Conservation (phyloP, 257 asterid genomes). For the Haberlea rhodopensis region DNA sequence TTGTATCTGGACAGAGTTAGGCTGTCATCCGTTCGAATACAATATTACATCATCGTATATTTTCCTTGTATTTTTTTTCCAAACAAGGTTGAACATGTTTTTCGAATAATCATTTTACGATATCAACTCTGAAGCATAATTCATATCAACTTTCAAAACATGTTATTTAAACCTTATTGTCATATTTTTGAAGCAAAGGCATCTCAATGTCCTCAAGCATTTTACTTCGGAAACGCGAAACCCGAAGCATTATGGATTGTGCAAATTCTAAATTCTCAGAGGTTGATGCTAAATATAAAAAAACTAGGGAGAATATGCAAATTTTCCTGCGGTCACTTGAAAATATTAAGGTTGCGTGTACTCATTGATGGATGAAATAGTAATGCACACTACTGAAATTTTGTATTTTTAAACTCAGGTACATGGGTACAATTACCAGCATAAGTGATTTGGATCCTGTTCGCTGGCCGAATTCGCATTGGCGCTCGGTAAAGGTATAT, state of each 20-base stretch:
- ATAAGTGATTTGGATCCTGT: slow-evolving; percentile 80
- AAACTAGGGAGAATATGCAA: neutral
- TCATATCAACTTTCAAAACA: neutral
- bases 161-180: neutral
- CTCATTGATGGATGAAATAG: neutral
- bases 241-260: neutral
- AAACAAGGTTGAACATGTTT: too few species aligned
- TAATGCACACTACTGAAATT: slow-evolving; percentile 7
- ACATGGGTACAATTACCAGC: slow-evolving; percentile 91
- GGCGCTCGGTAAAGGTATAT: slow-evolving; percentile 89
- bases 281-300: too few species aligned
- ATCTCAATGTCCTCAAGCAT: neutral
- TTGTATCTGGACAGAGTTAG: too few species aligned
- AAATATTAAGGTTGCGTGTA: too few species aligned
- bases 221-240: neutral
- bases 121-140: too few species aligned
- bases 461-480: slow-evolving; percentile 93
- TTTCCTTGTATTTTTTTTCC: too few species aligned
- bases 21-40: neutral
- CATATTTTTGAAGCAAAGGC: neutral
- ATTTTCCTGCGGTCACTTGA: neutral
- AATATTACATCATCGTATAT: too few species aligned
- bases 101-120: too few species aligned
- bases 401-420: slow-evolving; percentile 43
- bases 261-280: neutral